phyloP scores from a whole-genome alignment of 306 rosid genomes.

The Lithocarpus polystachyus region DNA sequence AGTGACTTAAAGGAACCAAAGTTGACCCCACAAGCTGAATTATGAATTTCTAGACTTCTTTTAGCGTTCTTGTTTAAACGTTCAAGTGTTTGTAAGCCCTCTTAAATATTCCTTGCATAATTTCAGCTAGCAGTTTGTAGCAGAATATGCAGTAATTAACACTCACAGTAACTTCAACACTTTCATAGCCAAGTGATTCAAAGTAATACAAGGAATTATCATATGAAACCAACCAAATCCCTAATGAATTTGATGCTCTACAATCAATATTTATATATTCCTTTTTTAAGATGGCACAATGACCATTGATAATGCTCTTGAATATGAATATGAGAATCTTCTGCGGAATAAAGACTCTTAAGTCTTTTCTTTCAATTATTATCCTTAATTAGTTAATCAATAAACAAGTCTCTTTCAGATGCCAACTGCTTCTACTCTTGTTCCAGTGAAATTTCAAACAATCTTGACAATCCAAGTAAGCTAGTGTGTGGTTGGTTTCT shows the following conservation, averaged over 20 bases:
- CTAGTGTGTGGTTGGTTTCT: background rate
- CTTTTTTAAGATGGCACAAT: background rate
- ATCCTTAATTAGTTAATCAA: background rate
- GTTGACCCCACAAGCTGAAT: too few species aligned
- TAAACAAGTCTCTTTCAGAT: conserved; percentile 1
- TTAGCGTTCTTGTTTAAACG: too few species aligned
- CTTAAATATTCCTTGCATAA: too few species aligned
- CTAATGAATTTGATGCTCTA: background rate
- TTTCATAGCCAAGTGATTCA: background rate
- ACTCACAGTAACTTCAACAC: background rate
- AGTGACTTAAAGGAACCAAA: too few species aligned
- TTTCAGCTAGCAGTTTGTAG: background rate
- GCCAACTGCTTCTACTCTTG: background rate
- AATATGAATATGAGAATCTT: background rate
- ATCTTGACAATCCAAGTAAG: background rate
- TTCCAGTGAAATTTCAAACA: background rate
- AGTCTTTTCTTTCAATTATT: background rate
- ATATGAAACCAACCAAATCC: background rate
- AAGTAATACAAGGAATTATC: background rate
- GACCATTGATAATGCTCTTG: background rate
- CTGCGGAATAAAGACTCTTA: background rate
- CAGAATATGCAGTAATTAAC: background rate
- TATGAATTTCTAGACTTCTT: too few species aligned
- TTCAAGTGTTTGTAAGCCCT: too few species aligned
- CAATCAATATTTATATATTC: background rate